phyloP scores from a whole-genome alignment of 2,329 filamentous ascomycete species.

The Hawksworthiomyces lignivorus region DNA sequence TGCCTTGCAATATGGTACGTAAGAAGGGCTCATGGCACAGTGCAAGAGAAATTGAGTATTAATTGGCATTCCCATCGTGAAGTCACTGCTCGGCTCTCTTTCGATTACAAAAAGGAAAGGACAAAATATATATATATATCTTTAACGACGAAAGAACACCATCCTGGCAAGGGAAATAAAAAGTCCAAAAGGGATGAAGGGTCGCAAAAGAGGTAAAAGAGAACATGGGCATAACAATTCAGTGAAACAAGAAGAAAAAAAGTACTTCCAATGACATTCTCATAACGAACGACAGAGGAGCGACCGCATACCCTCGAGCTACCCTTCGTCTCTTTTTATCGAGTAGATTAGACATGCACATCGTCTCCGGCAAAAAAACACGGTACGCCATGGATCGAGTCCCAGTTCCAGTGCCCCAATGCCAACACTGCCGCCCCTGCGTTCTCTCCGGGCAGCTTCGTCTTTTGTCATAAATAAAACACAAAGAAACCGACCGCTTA shows the following conservation, averaged over 20 bases:
- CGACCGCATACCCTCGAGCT: not conserved
- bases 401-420: constrained; percentile 9
- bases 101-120: not conserved
- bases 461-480: not conserved
- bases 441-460: not conserved
- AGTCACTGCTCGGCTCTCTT: not conserved
- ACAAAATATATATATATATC: constrained; percentile 5
- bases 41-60: too few species aligned
- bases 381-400: constrained; percentile 11
- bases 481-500: constrained; percentile 33
- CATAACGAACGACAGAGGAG: not conserved
- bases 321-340: not conserved
- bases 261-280: not conserved
- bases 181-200: not conserved
- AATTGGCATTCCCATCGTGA: not conserved
- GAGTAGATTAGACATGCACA: constrained; percentile 5
- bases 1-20: too few species aligned
- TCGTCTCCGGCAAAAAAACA: constrained; percentile 9
- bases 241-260: not conserved
- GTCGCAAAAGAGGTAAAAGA: not conserved
- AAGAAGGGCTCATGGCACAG: too few species aligned
- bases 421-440: not conserved
- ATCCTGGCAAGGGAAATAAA: constrained; percentile 8
- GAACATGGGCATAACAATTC: not conserved
- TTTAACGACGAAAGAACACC: constrained; percentile 6